Percentiles rank a stretch among this genome's conserved stretches.
Conservation (phyloP, 805 yeast species). For the Schwanniomyces yamadae region DNA sequence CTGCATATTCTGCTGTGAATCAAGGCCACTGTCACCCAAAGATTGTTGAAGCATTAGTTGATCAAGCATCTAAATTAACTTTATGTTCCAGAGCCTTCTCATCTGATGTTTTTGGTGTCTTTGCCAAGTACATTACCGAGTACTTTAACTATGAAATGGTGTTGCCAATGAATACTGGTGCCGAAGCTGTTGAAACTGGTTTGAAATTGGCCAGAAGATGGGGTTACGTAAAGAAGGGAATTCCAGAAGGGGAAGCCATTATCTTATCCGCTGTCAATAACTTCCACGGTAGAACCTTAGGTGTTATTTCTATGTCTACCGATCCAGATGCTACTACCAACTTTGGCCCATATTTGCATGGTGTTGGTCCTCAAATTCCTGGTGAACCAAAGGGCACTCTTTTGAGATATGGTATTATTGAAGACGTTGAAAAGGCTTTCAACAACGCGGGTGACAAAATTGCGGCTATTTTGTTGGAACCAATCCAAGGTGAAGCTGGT, state of each 20-base stretch:
- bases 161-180: conserved; percentile 98
- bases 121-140: conserved; percentile 85
- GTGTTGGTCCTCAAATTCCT: conserved; percentile 83
- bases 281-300: conserved; percentile 96
- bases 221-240: conserved; percentile 89
- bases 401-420: conserved; percentile 80
- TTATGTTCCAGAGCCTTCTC: conserved; percentile 91
- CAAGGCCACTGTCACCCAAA: conserved; percentile 98
- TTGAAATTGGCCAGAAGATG: conserved; percentile 93
- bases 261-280: conserved; percentile 84
- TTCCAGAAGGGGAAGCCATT: conserved; percentile 80
- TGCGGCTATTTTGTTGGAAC: conserved; percentile 90
- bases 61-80: conserved; percentile 83
- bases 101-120: conserved; percentile 81
- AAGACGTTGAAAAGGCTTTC: conserved; percentile 82
- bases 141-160: conserved; percentile 89
- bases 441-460: conserved; percentile 80
- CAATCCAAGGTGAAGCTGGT: conserved; percentile 98
- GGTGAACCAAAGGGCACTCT: conserved; percentile 60
- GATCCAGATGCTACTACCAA: conserved; percentile 88
- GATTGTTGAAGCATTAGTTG: conserved; percentile 77
- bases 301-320: conserved; percentile 93
- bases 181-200: conserved; percentile 97
- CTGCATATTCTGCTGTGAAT: conserved; percentile 96
- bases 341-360: conserved; percentile 86